A percentile compares a stretch with the other conserved stretches of the same genome.
Conservation (phyloP, 164 flowering plant species). For the Vitis rotundifolia region DNA sequence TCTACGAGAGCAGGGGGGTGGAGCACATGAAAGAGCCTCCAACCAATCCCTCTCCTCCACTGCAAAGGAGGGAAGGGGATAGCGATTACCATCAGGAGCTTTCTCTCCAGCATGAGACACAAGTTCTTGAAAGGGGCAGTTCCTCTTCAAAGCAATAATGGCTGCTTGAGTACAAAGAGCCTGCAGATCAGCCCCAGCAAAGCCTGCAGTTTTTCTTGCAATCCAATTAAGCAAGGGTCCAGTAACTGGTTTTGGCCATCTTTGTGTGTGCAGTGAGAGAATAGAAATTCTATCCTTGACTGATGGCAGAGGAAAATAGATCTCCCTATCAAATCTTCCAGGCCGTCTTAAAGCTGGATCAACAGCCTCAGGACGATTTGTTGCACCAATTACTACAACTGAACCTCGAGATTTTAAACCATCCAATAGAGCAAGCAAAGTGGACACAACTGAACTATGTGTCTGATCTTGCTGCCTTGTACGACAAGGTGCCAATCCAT, state of each 20-base stretch:
- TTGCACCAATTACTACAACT: conserved; percentile 96
- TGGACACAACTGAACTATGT: conserved; percentile 97
- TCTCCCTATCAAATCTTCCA: conserved; percentile 98
- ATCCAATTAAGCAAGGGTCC: conserved; percentile 78
- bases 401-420: conserved; percentile 97
- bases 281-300: conserved; percentile 86
- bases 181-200: conserved; percentile 99
- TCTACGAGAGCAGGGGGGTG: conserved; percentile 95
- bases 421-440: conserved; percentile 91
- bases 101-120: conserved; percentile 56
- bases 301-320: conserved; percentile 93
- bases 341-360: conserved; percentile 98
- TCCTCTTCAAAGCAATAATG: conserved; percentile 81
- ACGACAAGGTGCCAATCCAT: conserved; percentile 90
- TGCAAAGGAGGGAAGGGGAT: conserved; percentile 68
- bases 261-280: conserved; percentile 83
- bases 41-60: conserved; percentile 97
- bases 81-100: conserved; percentile 26
- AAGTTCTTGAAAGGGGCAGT: conserved; percentile 71
- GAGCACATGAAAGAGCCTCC: conserved; percentile 80
- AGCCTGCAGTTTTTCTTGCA: conserved; percentile 78
- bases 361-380: conserved; percentile 96
- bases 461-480: conserved; percentile 96
- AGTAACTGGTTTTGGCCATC: conserved; percentile 84
- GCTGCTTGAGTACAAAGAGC: conserved; percentile 98